Evolutionary conservation across 108 stramenopile species (phyloP).

Genomic region (Seminavis robusta): DNA sequence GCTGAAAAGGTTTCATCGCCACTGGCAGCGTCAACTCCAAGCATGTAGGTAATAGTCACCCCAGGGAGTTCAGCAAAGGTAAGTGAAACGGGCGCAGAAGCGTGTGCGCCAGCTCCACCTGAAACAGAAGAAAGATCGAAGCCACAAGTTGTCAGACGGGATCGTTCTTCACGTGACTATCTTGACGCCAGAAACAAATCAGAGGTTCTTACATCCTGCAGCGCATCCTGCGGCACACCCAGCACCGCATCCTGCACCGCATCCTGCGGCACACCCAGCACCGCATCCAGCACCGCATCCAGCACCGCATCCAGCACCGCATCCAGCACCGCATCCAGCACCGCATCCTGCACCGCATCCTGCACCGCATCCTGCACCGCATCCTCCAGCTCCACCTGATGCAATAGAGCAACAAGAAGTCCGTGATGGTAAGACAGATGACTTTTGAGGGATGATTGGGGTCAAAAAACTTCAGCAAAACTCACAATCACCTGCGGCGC

Average conservation of each 20-base stretch:
- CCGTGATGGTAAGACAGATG: too few species aligned
- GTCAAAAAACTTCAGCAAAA: too few species aligned
- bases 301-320: neutral
- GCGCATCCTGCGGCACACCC: neutral
- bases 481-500: neutral
- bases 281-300: neutral
- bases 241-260: too few species aligned
- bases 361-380: neutral
- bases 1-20: too few species aligned
- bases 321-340: conserved; percentile 1
- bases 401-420: too few species aligned
- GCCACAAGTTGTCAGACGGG: too few species aligned
- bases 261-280: neutral
- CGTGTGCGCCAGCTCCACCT: neutral
- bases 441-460: too few species aligned
- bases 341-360: neutral
- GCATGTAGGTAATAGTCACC: too few species aligned
- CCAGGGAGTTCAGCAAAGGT: too few species aligned
- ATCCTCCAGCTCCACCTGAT: neutral
- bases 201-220: neutral
- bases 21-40: too few species aligned
- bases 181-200: neutral
- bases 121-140: too few species aligned
- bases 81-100: too few species aligned
- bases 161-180: neutral